Evolutionary conservation across 192 early-diverging fungal genomes (phyloP).

Genomic region (Coemansia interrupta): DNA sequence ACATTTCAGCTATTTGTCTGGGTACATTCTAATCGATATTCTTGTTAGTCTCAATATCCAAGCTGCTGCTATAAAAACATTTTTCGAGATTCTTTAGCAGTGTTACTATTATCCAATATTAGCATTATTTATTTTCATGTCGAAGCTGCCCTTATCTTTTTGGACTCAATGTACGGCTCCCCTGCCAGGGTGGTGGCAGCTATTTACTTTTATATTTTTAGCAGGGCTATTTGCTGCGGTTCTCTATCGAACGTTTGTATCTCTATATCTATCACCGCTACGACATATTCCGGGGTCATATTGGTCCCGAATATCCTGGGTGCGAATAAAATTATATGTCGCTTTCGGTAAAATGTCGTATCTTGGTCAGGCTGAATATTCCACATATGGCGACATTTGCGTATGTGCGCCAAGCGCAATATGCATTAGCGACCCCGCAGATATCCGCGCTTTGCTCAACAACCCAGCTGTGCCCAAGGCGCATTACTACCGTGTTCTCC

Average conservation of each 20-base stretch:
- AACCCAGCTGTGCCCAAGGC: conserved; percentile 20
- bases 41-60: not conserved
- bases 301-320: conserved; percentile 18
- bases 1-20: not conserved
- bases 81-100: too few species aligned
- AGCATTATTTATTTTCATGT: not conserved
- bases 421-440: conserved; percentile 26
- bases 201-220: too few species aligned
- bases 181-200: too few species aligned
- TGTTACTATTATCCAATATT: too few species aligned
- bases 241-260: conserved; percentile 10
- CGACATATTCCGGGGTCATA: conserved; percentile 34
- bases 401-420: conserved; percentile 19
- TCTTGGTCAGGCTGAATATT: conserved; percentile 20
- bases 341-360: conserved; percentile 20
- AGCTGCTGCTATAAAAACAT: not conserved
- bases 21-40: too few species aligned
- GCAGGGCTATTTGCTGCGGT: not conserved
- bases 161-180: not conserved
- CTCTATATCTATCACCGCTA: conserved; percentile 27
- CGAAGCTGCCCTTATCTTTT: too few species aligned
- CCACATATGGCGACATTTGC: conserved; percentile 37
- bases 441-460: conserved; percentile 26
- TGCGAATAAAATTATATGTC: conserved; percentile 6
- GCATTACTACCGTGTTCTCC: conserved; percentile 26